Evolutionary conservation across 2,329 filamentous ascomycete species (phyloP).

Genomic region (Beauveria scarabaeidicola): DNA sequence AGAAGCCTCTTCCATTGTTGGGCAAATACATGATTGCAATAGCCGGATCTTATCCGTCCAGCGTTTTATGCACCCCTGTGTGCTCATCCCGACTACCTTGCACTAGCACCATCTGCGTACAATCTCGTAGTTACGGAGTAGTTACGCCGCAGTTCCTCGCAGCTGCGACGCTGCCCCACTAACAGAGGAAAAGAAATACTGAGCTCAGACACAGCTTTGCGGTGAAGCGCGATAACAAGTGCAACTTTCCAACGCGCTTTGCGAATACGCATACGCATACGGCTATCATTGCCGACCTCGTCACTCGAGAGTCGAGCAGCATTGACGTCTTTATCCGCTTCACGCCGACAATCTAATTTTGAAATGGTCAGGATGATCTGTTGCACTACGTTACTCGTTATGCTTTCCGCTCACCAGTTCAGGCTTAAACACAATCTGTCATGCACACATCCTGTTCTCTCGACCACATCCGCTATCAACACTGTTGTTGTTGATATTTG

Average conservation of each 20-base stretch:
- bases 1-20: neutral
- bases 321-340: neutral
- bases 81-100: neutral
- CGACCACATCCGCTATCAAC: no score
- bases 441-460: no score
- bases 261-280: conserved; percentile 11
- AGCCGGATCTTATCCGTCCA: neutral
- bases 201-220: neutral
- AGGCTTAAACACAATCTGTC: no score
- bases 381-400: no score
- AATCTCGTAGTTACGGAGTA: neutral
- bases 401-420: no score
- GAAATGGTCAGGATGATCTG: no score
- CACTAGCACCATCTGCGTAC: conserved; percentile 2
- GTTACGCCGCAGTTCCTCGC: neutral
- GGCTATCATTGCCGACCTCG: neutral
- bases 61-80: neutral
- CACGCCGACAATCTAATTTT: no score
- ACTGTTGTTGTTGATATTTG: no score
- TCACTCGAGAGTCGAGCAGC: neutral
- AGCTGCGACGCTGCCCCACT: neutral
- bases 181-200: neutral
- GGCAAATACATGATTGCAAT: neutral
- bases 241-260: neutral
- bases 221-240: neutral